phyloP scores from a whole-genome alignment of 345 rosid species.

The Camelina laxa region DNA sequence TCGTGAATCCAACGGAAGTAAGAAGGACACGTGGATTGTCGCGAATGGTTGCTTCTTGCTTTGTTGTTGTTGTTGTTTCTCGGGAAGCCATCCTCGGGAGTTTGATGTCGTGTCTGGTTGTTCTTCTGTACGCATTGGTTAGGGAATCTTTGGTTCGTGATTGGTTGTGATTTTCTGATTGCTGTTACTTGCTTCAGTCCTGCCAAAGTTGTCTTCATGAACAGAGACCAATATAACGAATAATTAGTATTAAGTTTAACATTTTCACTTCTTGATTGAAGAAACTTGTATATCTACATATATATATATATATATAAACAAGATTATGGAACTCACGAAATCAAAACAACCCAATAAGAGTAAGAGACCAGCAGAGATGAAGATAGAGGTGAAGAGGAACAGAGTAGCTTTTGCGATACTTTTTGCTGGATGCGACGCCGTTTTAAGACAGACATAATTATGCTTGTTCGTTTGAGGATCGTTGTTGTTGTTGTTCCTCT shows the following conservation, averaged over 20 bases:
- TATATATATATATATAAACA: too few relatives aligned
- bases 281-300: not conserved
- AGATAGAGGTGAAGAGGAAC: slow-evolving; percentile 19
- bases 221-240: not conserved
- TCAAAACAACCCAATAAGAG: slow-evolving; percentile 35
- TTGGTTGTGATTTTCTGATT: slow-evolving; percentile 41
- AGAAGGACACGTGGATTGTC: slow-evolving; percentile 54
- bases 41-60: slow-evolving; percentile 14
- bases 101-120: slow-evolving; percentile 31
- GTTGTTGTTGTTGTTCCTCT: slow-evolving; percentile 31
- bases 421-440: slow-evolving; percentile 36
- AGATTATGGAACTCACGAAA: slow-evolving; percentile 23
- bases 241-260: not conserved
- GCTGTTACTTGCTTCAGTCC: slow-evolving; percentile 35
- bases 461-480: slow-evolving; percentile 25
- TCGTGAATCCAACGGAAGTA: slow-evolving; percentile 84
- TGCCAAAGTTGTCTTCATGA: slow-evolving; percentile 30
- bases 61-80: slow-evolving; percentile 27
- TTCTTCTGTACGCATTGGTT: slow-evolving; percentile 30
- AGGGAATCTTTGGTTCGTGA: slow-evolving; percentile 49
- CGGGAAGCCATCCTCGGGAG: not conserved
- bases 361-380: slow-evolving; percentile 43
- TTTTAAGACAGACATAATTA: slow-evolving; percentile 10
- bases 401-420: slow-evolving; percentile 40
- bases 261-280: not conserved